Evolutionary conservation across 768 basidiomycete species (phyloP).

Genomic region (Baorangia bicolor): DNA sequence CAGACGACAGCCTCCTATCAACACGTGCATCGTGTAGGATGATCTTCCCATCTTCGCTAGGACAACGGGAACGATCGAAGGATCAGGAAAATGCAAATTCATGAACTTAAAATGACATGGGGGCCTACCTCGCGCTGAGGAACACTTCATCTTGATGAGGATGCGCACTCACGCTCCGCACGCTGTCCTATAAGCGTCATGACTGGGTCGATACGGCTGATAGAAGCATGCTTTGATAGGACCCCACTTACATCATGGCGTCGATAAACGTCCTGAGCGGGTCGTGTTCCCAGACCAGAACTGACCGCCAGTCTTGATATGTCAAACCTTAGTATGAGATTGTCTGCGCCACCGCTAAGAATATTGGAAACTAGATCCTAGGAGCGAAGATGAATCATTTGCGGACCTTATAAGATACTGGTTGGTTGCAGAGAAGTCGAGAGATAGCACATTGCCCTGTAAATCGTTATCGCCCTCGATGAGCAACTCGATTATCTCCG

Average conservation of each 20-base stretch:
- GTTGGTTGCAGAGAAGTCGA: constrained; percentile 69
- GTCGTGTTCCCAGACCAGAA: constrained; percentile 3
- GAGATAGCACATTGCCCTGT: constrained; percentile 68
- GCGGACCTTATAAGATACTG: constrained; percentile 65
- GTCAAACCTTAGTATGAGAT: constrained; percentile 54
- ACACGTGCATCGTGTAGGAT: constrained; percentile 60
- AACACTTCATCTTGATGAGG: constrained; percentile 67
- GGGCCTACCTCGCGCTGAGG: constrained; percentile 61
- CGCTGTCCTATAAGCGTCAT: constrained; percentile 49
- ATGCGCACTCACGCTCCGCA: constrained; percentile 65
- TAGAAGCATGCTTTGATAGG: constrained; percentile 16
- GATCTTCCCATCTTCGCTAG: constrained; percentile 71
- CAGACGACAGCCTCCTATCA: constrained; percentile 32
- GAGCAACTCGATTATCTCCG: constrained; percentile 24
- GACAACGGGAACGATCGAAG: constrained; percentile 17
- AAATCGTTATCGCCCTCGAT: constrained; percentile 14
- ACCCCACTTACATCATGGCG: constrained; percentile 31
- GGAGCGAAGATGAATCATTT: constrained; percentile 12
- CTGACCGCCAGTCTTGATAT: constrained; percentile 36
- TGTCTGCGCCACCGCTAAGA: constrained; percentile 55
- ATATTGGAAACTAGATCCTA: constrained; percentile 7
- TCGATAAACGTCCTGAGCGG: constrained; percentile 29
- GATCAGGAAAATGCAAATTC: constrained; percentile 14
- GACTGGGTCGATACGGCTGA: constrained; percentile 16
- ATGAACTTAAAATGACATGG: constrained; percentile 12